Percentiles rank a stretch among this genome's conserved stretches.
Evolutionary conservation across 176 grass and related monocot species (phyloP).

Genomic region (Lolium perenne): DNA sequence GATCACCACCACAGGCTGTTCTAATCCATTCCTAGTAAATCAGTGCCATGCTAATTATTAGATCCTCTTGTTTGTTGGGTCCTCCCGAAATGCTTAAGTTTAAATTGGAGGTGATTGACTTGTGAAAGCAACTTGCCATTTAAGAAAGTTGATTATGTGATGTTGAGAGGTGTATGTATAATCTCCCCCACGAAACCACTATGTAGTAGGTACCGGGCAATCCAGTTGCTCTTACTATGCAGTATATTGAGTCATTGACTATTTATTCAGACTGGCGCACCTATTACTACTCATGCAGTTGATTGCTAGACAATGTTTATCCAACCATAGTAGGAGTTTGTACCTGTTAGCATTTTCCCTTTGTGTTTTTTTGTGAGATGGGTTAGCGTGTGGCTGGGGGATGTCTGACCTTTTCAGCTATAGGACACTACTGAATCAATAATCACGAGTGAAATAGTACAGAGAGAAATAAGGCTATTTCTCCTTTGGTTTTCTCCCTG

Average conservation of each 20-base stretch:
- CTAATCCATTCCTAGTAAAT: not conserved
- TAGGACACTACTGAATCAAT: slow-evolving; percentile 21
- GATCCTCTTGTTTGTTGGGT: not conserved
- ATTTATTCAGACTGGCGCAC: not conserved
- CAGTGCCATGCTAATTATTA: slow-evolving; percentile 1
- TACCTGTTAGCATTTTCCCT: slow-evolving; percentile 22
- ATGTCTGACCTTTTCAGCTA: slow-evolving; percentile 39
- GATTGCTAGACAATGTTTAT: not conserved
- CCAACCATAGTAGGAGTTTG: slow-evolving; percentile 11
- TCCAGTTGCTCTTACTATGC: not conserved
- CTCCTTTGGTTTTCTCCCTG: slow-evolving; percentile 11
- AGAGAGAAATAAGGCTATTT: not conserved
- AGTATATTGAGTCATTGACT: not conserved
- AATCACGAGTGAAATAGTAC: slow-evolving; percentile 16
- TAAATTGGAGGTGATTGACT: not conserved
- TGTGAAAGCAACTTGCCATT: slow-evolving; percentile 28
- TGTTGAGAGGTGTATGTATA: not conserved
- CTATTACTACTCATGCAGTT: slow-evolving; percentile 11
- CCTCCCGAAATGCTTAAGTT: not conserved
- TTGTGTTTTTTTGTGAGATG: slow-evolving; percentile 8
- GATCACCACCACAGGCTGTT: not conserved
- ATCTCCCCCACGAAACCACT: not conserved
- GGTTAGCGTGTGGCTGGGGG: not conserved
- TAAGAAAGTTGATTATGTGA: slow-evolving; percentile 17
- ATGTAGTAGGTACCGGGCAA: not conserved